Percentiles rank a stretch among this genome's conserved stretches.
Conservation (phyloP, 1,284 basidiomycete genomes). For the Rhodotorula sp. region DNA sequence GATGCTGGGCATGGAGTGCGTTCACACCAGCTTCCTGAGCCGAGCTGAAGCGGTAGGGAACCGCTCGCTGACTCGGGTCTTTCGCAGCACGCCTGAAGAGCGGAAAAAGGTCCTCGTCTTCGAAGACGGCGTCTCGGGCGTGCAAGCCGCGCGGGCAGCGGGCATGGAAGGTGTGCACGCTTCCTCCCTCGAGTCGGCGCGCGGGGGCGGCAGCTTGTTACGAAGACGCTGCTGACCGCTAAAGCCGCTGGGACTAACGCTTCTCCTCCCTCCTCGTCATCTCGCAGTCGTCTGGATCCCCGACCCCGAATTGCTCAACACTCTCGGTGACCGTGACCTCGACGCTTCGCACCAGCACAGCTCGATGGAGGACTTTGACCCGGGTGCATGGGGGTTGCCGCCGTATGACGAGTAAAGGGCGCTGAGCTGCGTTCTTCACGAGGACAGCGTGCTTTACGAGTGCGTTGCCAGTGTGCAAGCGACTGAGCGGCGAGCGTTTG, state of each 20-base stretch:
- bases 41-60: neutral
- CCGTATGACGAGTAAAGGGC: slow-evolving; percentile 24
- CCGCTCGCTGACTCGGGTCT: neutral
- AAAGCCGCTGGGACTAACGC: neutral
- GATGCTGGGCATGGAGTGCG: slow-evolving; percentile 38
- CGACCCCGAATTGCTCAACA: slow-evolving; percentile 35
- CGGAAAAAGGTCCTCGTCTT: slow-evolving; percentile 39
- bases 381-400: slow-evolving; percentile 41
- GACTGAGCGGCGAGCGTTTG: too few relatives aligned
- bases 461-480: too few relatives aligned
- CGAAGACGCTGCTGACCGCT: too few relatives aligned
- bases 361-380: slow-evolving; percentile 30
- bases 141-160: slow-evolving; percentile 41
- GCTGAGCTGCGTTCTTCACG: too few relatives aligned
- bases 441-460: too few relatives aligned
- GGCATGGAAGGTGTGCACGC: slow-evolving; percentile 43
- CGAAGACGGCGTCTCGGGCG: slow-evolving; percentile 44
- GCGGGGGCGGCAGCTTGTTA: too few relatives aligned
- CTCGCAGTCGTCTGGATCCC: slow-evolving; percentile 43
- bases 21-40: neutral
- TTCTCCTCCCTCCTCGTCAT: neutral
- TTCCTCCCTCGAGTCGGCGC: neutral
- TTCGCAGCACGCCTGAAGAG: slow-evolving; percentile 19
- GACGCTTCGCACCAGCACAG: slow-evolving; percentile 21
- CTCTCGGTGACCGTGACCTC: slow-evolving; percentile 32